Base-by-base conservation (phyloP, 345 rosid genomes). In the Crucihimalaya himalaica region DNA sequence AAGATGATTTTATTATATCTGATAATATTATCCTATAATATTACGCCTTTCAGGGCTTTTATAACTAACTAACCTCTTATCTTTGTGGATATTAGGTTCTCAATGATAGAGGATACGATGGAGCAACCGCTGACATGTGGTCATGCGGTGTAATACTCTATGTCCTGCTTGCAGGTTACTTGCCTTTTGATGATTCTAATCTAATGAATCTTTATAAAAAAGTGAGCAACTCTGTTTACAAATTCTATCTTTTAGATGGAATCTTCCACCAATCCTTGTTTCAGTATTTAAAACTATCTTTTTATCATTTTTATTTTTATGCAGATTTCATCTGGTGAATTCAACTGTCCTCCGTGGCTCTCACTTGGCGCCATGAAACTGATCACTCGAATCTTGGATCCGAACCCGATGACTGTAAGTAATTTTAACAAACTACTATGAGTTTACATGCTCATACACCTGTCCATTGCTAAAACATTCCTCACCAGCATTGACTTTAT, bases 101-200 rank as follows among this genome's bases (percentile, higher is more conserved):
- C 32, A 86, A 90, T 71, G 99, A 92, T 69, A 78, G 88, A 85
- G 97, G 99, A 67, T 95, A 95, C 5, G 97, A 95, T 71, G 99
- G 99, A 51, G 89, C 97, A 63, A 92, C 94, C 1, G 99, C 99
- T 5, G 99, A 95, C 69, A 60, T 95, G 82, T 95, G 99, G 97
- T 95, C 99, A 31, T 92, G 99, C 64, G 99, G 97, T 69, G 99
- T 95, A 67, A 84, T 95, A 74, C 97, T 95, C 71, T 95, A 88
- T 87, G 96, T 95, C 35, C 75, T 95, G 84, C 94, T 95, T 69
- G 97, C 97, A 65, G 97, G 99, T 73, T 92, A 95, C 85, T 95
- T 95, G 86, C 99, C 99, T 84, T 95, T 95, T 14, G 99, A 95
- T 80, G 99, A 95, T 85, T 73, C 96, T 83, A 95, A 88, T 95